These are phyloP conservation scores for Monosporascus ibericus DNA, from an alignment of 2,329 filamentous ascomycete species.

Conservation along the genomic window DNA sequence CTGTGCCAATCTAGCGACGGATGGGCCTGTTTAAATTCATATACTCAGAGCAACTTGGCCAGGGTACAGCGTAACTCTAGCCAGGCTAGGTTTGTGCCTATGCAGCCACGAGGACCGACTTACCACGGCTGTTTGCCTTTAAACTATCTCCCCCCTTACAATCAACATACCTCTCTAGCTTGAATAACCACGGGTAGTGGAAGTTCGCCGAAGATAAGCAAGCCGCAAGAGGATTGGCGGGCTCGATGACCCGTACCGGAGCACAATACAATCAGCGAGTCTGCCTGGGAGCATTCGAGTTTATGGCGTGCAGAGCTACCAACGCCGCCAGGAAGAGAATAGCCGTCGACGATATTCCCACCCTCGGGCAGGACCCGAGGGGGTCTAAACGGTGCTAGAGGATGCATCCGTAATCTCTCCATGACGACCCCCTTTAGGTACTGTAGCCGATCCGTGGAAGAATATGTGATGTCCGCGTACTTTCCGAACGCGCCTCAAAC, in stretches of 20 bases:
- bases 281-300: background rate
- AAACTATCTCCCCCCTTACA: background rate
- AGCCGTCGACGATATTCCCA: slow-evolving; percentile 6
- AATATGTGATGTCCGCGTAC: slow-evolving; percentile 4
- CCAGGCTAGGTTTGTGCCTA: slow-evolving; percentile 3
- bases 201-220: slow-evolving; percentile 9
- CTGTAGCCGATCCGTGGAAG: background rate
- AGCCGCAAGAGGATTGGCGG: slow-evolving; percentile 9
- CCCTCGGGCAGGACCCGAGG: slow-evolving; percentile 5
- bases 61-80: slow-evolving; percentile 9
- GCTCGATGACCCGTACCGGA: slow-evolving; percentile 3
- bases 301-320: background rate
- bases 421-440: slow-evolving; percentile 7
- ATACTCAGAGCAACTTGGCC: slow-evolving; percentile 14
- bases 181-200: slow-evolving; percentile 8
- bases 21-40: slow-evolving; percentile 14
- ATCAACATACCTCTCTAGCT: slow-evolving; percentile 12
- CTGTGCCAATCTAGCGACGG: slow-evolving; percentile 17
- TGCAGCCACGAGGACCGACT: slow-evolving; percentile 3
- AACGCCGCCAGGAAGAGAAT: slow-evolving; percentile 11
- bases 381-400: slow-evolving; percentile 1
- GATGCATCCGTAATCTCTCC: slow-evolving; percentile 6
- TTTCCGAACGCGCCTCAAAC: slow-evolving; percentile 8
- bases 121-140: slow-evolving; percentile 10
- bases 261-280: background rate